A percentile compares a stretch with the other conserved stretches of the same genome.
Evolutionary conservation across 768 basidiomycete species (phyloP).

Genomic region (Termitomyces sp.): DNA sequence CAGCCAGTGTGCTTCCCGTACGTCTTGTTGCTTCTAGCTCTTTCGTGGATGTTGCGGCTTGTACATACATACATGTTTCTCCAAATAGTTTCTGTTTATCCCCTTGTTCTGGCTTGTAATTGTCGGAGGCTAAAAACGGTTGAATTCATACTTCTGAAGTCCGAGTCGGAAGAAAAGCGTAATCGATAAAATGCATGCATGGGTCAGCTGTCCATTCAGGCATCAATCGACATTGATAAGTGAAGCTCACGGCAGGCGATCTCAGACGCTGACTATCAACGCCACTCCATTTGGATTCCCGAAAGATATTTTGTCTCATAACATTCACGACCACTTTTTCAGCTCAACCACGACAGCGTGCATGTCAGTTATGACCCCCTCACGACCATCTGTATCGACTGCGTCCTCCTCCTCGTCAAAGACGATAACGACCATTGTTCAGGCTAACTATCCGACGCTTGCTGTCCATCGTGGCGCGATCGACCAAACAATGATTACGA

Average conservation of each 20-base stretch:
- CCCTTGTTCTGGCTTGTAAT: neutral
- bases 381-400: neutral
- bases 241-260: neutral
- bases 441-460: slow-evolving; percentile 8
- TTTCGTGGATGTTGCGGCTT: neutral
- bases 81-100: neutral
- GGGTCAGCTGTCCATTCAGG: neutral
- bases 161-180: neutral
- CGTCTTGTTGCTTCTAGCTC: neutral
- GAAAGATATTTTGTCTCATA: slow-evolving; percentile 2
- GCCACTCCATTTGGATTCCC: slow-evolving; percentile 1
- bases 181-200: neutral
- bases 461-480: slow-evolving; percentile 77
- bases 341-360: neutral
- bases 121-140: slow-evolving; percentile 1
- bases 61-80: neutral
- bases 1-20: neutral
- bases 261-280: slow-evolving; percentile 1
- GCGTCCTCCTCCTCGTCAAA: neutral
- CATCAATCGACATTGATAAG: slow-evolving; percentile 1
- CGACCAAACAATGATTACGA: slow-evolving; percentile 81
- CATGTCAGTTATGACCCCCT: neutral
- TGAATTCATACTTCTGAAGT: neutral
- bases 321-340: neutral
- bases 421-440: neutral